phyloP scores from a whole-genome alignment of 2,329 filamentous ascomycete genomes.

The Metarhizium album region DNA sequence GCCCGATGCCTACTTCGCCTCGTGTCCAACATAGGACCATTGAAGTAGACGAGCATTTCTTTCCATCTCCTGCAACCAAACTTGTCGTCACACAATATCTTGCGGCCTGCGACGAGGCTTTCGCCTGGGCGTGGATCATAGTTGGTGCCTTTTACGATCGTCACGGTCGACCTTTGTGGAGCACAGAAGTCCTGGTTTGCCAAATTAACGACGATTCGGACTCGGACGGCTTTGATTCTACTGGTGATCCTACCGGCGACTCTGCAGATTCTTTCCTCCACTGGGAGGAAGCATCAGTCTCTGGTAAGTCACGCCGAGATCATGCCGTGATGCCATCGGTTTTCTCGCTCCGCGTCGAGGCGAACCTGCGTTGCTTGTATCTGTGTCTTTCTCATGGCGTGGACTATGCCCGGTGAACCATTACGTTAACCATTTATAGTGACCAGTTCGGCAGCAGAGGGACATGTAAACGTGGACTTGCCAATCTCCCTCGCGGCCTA shows the following conservation, averaged over 20 bases:
- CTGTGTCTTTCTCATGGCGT: not conserved
- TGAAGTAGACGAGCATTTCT: conserved; percentile 17
- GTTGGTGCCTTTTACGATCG: conserved; percentile 37
- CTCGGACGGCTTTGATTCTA: conserved; percentile 15
- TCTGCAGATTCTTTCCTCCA: conserved; percentile 1
- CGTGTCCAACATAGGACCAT: conserved; percentile 14
- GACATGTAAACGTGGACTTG: conserved; percentile 3
- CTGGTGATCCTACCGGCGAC: conserved; percentile 3
- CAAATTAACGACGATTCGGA: conserved; percentile 16
- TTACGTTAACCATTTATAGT: conserved; percentile 2
- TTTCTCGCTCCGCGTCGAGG: conserved; percentile 2
- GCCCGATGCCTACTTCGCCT: conserved; percentile 11
- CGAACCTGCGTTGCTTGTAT: not conserved
- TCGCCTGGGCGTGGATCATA: conserved; percentile 35
- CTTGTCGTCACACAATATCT: conserved; percentile 34
- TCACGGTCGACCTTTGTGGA: conserved; percentile 31
- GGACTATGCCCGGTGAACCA: not conserved
- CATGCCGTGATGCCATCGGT: not conserved
- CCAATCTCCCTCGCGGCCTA: not conserved
- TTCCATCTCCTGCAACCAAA: conserved; percentile 35
- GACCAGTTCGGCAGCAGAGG: not conserved
- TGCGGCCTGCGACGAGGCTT: conserved; percentile 19
- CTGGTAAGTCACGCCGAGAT: conserved; percentile 1
- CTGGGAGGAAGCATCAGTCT: conserved; percentile 4
- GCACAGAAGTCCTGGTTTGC: conserved; percentile 31